phyloP scores from a whole-genome alignment of 306 rosid genomes.

The Trifolium subterraneum region DNA sequence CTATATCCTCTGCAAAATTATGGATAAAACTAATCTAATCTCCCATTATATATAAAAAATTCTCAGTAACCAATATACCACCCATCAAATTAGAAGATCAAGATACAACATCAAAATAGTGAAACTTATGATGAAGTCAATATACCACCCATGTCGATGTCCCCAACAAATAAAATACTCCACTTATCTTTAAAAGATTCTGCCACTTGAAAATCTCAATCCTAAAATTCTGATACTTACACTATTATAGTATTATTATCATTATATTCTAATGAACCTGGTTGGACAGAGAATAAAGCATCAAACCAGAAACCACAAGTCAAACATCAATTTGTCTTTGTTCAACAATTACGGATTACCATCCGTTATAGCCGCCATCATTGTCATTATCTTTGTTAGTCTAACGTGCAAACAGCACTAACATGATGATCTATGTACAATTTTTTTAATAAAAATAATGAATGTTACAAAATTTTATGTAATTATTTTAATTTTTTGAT shows the following conservation, averaged over 20 bases:
- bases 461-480: background rate
- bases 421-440: background rate
- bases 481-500: too few species aligned
- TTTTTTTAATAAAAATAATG: background rate
- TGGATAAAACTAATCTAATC: conserved; percentile 10
- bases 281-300: conserved; percentile 41
- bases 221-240: conserved; percentile 5
- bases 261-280: conserved; percentile 8
- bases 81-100: too few species aligned
- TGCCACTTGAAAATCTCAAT: conserved; percentile 13
- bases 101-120: conserved; percentile 1
- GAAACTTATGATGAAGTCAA: background rate
- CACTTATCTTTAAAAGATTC: conserved; percentile 35
- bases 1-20: conserved; percentile 26
- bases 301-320: conserved; percentile 40
- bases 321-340: conserved; percentile 44
- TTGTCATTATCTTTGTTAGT: background rate
- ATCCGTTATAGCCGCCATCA: conserved; percentile 4
- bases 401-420: background rate
- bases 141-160: background rate
- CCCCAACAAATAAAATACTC: conserved; percentile 43
- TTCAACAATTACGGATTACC: conserved; percentile 33
- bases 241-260: background rate
- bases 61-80: conserved; percentile 15
- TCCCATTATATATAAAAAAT: conserved; percentile 2